phyloP scores from a whole-genome alignment of 2,329 filamentous ascomycete species.

The Nothopassalora personata region DNA sequence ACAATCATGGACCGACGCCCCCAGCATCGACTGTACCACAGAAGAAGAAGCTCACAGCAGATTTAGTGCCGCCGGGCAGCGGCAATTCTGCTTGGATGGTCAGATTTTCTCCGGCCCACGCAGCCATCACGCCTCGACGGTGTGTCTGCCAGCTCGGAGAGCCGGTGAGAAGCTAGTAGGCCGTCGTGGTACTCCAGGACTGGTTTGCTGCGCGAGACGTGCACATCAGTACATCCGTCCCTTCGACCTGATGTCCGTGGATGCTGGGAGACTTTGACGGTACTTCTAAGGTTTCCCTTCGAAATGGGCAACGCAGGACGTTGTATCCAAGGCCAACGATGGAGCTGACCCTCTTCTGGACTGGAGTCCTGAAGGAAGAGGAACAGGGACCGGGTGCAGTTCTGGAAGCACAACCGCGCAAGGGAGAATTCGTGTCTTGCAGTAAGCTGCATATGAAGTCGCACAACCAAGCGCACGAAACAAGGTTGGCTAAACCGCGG shows the following conservation, averaged over 20 bases:
- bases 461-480: not conserved
- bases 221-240: not conserved
- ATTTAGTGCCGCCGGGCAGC: conserved; percentile 3
- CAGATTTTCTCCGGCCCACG: conserved; percentile 1
- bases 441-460: not conserved
- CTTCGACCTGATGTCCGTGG: not conserved
- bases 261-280: no score
- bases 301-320: not conserved
- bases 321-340: not conserved
- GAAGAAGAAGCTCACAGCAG: conserved; percentile 16
- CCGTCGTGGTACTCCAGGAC: not conserved
- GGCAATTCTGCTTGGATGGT: not conserved
- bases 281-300: not conserved
- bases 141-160: not conserved
- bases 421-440: not conserved
- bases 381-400: not conserved
- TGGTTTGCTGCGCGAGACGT: not conserved
- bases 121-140: not conserved
- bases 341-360: not conserved
- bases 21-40: conserved; percentile 24
- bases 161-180: not conserved
- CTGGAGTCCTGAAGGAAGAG: not conserved
- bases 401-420: not conserved
- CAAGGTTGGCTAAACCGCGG: not conserved
- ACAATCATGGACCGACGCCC: conserved; percentile 11